Base-by-base conservation (phyloP, 2,329 filamentous ascomycete species). In the Sporothrix sp. region DNA sequence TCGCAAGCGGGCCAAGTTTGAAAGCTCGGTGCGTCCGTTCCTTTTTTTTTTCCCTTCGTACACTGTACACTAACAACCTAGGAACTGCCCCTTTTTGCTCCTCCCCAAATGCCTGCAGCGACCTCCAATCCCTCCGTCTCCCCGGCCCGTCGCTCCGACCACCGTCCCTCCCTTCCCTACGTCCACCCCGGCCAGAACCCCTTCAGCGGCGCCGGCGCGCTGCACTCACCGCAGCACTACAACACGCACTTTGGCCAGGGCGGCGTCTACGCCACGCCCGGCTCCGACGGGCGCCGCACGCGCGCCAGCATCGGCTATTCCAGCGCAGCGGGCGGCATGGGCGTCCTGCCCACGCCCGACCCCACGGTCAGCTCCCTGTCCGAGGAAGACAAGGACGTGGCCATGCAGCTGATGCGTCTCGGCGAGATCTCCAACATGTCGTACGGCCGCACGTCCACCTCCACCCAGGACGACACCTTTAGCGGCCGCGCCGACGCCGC, bases 351-450 rank as follows among this genome's bases (percentile, higher is more conserved):
- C 18, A 98, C 93, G 2, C 93, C 93, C 23, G 93, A 97, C 61
- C 91, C 91, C n/a, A 98, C 93, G 11, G 86, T 97, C 59, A 97
- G 91, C 68, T 94, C 88, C 66, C 91, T 98, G 66, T 97, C 91
- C 13, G 93, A 98, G 64, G 93, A 98, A 67, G 80, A 84, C 59
- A 84, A 84, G 63, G 93, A 98, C 68, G 93, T 97, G 55, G 93
- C 93, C 52, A 84, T 96, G 63, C 93, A 97, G 69, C 75, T 98
- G 61, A 97, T 98, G 83, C 85, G 91, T 59, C 78, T 98, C 50
- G 90, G 93, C 40, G 90, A 96, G 64, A 87, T 90, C 59, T 93
- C 89, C 51, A 95, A 95, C 64, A 85, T 94, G 62, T 95, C 89
- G 2, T 87, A 95, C 61, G 90, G 89, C 50, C 85, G 91, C 58